These are phyloP conservation scores for Olyra latifolia DNA, from an alignment of 176 grass and related monocot species.

Conservation along the genomic window DNA sequence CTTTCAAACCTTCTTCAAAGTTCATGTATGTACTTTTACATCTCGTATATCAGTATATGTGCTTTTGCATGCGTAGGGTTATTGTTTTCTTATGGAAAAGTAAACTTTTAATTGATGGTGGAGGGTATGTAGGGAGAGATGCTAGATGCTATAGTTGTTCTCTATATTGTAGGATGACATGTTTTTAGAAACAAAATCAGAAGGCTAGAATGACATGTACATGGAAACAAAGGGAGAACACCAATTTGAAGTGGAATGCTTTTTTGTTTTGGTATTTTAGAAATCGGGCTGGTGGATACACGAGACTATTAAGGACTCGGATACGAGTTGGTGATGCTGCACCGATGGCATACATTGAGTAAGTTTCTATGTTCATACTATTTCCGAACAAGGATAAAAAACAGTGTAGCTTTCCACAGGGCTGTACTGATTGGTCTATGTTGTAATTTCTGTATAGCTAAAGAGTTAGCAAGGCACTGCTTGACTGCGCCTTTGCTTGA, in stretches of 20 bases:
- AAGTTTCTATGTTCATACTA: slow-evolving; percentile 38
- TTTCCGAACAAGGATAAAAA: slow-evolving; percentile 1
- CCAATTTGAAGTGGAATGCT: not conserved
- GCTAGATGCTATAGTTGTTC: not conserved
- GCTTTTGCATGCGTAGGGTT: not conserved
- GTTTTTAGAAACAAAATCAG: not conserved
- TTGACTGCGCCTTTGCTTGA: not conserved
- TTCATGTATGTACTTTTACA: not conserved
- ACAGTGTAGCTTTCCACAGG: not conserved
- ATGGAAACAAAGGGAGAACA: not conserved
- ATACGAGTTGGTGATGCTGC: slow-evolving; percentile 91
- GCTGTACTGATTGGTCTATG: not conserved
- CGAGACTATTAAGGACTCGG: slow-evolving; percentile 71
- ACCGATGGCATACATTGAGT: slow-evolving; percentile 96
- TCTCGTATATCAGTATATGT: not conserved
- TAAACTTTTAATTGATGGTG: not conserved
- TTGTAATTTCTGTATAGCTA: not conserved
- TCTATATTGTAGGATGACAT: not conserved
- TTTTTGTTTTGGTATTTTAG: slow-evolving; percentile 28
- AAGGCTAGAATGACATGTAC: not conserved
- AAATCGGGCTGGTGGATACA: slow-evolving; percentile 81
- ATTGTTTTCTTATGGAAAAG: not conserved
- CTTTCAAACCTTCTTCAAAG: not conserved
- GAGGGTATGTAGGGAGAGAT: not conserved
- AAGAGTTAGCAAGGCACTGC: not conserved